phyloP scores from a whole-genome alignment of 2,329 filamentous ascomycete species.

The Mycocentrospora acerina region DNA sequence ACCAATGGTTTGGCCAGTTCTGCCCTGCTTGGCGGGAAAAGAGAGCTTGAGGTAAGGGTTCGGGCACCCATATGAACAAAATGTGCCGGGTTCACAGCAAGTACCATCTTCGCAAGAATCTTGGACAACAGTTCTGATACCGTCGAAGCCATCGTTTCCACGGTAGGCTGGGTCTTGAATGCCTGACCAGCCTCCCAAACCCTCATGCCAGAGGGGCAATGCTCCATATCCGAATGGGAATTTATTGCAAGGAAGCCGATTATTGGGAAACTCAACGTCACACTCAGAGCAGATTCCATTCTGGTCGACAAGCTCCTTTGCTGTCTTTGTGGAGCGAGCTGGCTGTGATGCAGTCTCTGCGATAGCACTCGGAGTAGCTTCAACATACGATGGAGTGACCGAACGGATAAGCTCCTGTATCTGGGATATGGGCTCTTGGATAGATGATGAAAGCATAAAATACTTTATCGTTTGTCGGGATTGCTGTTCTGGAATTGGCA shows the following conservation, averaged over 20 bases:
- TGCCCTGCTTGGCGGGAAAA: slow-evolving; percentile 78
- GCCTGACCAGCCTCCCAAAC: slow-evolving; percentile 74
- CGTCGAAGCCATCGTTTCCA: slow-evolving; percentile 45
- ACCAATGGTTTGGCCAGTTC: slow-evolving; percentile 80
- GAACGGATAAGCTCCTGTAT: neutral
- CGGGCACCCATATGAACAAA: slow-evolving; percentile 95
- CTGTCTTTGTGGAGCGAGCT: slow-evolving; percentile 10
- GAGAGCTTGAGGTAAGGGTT: slow-evolving; percentile 89
- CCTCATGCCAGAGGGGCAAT: slow-evolving; percentile 67
- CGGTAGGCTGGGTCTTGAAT: slow-evolving; percentile 60
- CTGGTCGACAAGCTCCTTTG: slow-evolving; percentile 20
- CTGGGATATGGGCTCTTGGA: slow-evolving; percentile 1
- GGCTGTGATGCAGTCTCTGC: slow-evolving; percentile 29
- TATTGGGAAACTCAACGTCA: slow-evolving; percentile 71
- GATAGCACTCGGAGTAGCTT: slow-evolving; percentile 6
- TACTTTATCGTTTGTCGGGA: slow-evolving; percentile 5
- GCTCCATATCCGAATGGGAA: slow-evolving; percentile 86
- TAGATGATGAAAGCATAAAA: neutral
- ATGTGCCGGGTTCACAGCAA: slow-evolving; percentile 61
- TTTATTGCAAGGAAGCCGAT: slow-evolving; percentile 65
- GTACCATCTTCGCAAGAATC: slow-evolving; percentile 58
- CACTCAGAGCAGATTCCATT: slow-evolving; percentile 52
- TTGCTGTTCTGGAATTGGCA: slow-evolving; percentile 12
- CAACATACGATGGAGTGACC: slow-evolving; percentile 6
- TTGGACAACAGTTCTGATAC: slow-evolving; percentile 67